Evolutionary conservation across 306 rosid genomes (phyloP).

Genomic region (Cotoneaster glaucophyllus): DNA sequence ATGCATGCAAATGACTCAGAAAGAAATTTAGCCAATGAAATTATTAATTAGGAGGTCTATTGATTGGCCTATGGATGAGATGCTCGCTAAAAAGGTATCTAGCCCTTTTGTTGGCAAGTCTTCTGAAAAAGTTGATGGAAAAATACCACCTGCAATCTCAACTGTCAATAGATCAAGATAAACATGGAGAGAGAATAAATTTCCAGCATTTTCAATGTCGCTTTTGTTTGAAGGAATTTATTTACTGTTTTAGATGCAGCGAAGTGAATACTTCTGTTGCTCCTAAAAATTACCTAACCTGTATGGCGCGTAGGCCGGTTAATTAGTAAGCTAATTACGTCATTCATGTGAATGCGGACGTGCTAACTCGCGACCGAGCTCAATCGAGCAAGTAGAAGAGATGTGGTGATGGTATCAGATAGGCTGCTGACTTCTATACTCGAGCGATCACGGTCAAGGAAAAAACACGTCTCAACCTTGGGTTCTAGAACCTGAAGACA

Average conservation of each 20-base stretch:
- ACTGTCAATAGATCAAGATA: slow-evolving; percentile 1
- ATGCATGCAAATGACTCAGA: neutral
- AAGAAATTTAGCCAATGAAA: slow-evolving; percentile 8
- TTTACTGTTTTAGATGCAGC: neutral
- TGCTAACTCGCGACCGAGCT: too few relatives aligned
- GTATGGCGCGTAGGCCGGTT: too few relatives aligned
- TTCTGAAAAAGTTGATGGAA: slow-evolving; percentile 40
- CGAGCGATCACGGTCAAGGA: too few relatives aligned
- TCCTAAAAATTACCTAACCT: too few relatives aligned
- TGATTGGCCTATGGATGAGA: slow-evolving; percentile 12
- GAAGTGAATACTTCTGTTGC: neutral
- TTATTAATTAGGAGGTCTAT: neutral
- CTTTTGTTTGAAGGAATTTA: neutral
- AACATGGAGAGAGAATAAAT: neutral
- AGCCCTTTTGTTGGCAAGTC: slow-evolving; percentile 32
- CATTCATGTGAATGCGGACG: too few relatives aligned
- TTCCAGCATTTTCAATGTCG: neutral
- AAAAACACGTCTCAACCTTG: rapidly evolving
- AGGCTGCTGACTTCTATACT: too few relatives aligned
- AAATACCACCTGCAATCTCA: slow-evolving; percentile 17
- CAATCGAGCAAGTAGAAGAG: too few relatives aligned
- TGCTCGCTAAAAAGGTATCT: slow-evolving; percentile 16
- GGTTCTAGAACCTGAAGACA: too few relatives aligned
- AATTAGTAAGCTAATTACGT: too few relatives aligned
- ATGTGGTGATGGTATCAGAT: too few relatives aligned